phyloP scores from a whole-genome alignment of 352 stramenopile genomes.

The Globisporangium viniferum region DNA sequence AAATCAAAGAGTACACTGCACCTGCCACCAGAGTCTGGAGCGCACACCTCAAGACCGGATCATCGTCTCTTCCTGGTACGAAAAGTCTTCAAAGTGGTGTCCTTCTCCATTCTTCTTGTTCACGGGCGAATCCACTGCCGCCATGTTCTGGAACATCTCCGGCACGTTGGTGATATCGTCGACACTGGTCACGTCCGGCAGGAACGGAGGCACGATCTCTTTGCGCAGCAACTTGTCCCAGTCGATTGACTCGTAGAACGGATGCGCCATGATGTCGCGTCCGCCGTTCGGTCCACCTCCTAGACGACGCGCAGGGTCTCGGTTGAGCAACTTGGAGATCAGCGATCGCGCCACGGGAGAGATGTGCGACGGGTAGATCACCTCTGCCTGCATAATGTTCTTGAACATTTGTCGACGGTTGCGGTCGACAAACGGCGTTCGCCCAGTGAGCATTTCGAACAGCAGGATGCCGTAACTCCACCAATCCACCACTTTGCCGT shows the following conservation, averaged over 20 bases:
- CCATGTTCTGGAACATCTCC: slow-evolving; percentile 90
- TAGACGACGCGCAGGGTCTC: slow-evolving; percentile 90
- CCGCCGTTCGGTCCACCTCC: slow-evolving; percentile 86
- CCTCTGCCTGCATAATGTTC: slow-evolving; percentile 88
- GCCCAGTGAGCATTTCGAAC: slow-evolving; percentile 87
- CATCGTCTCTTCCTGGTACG: slow-evolving; percentile 78
- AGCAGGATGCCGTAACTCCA: slow-evolving; percentile 89
- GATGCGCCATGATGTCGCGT: slow-evolving; percentile 85
- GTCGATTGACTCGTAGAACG: slow-evolving; percentile 82
- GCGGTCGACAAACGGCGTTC: slow-evolving; percentile 85
- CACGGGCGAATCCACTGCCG: slow-evolving; percentile 80
- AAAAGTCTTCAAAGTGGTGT: slow-evolving; percentile 89
- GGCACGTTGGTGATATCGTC: slow-evolving; percentile 88
- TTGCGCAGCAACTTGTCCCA: slow-evolving; percentile 86
- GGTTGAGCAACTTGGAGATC: slow-evolving; percentile 91
- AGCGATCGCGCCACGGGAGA: slow-evolving; percentile 63
- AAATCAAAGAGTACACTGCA: slow-evolving; percentile 12
- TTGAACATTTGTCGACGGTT: slow-evolving; percentile 90
- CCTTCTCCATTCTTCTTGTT: slow-evolving; percentile 84
- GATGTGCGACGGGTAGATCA: slow-evolving; percentile 88
- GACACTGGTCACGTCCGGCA: slow-evolving; percentile 72
- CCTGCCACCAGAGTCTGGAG: background rate
- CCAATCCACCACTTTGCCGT: slow-evolving; percentile 89
- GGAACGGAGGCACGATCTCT: slow-evolving; percentile 77
- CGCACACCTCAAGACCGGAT: slow-evolving; percentile 16